A percentile compares a stretch with the other conserved stretches of the same genome.
phyloP scores from a whole-genome alignment of 1,284 basidiomycete genomes.

The Marasmius fiardii region DNA sequence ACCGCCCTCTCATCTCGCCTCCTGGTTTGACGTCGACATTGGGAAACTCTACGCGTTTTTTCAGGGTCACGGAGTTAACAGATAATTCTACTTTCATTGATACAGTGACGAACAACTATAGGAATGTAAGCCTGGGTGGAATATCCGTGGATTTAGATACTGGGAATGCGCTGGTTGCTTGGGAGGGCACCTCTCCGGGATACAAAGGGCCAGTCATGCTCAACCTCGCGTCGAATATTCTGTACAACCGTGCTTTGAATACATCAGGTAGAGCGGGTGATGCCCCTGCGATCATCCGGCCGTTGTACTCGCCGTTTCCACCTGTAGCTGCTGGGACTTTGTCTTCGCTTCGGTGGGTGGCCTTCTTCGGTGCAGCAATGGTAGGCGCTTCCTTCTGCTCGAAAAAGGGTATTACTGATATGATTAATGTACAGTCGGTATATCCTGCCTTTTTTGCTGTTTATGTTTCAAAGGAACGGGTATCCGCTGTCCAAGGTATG shows the following conservation, averaged over 20 bases:
- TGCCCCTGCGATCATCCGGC: conserved; percentile 46
- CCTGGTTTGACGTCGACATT: conserved; percentile 42
- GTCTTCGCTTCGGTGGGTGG: conserved; percentile 60
- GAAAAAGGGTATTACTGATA: not conserved
- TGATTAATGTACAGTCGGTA: conserved; percentile 43
- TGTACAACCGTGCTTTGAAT: conserved; percentile 59
- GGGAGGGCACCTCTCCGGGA: conserved; percentile 57
- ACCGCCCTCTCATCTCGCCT: conserved; percentile 39
- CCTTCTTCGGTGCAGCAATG: conserved; percentile 68
- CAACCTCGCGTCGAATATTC: conserved; percentile 65
- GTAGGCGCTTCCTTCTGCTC: conserved; percentile 29
- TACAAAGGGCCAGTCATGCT: conserved; percentile 55
- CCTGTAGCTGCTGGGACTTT: conserved; percentile 51
- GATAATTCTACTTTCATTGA: conserved; percentile 55
- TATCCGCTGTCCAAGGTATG: conserved; percentile 54
- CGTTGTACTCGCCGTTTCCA: conserved; percentile 56
- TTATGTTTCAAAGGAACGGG: conserved; percentile 68
- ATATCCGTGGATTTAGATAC: conserved; percentile 51
- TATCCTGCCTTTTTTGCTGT: conserved; percentile 80
- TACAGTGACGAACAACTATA: conserved; percentile 44
- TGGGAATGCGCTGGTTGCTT: conserved; percentile 52
- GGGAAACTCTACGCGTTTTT: conserved; percentile 28
- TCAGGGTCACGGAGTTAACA: conserved; percentile 35
- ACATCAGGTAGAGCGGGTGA: conserved; percentile 31
- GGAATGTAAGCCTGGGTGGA: conserved; percentile 54